These are phyloP conservation scores for Seminavis robusta DNA, from an alignment of 108 stramenopile species.

Conservation along the genomic window DNA sequence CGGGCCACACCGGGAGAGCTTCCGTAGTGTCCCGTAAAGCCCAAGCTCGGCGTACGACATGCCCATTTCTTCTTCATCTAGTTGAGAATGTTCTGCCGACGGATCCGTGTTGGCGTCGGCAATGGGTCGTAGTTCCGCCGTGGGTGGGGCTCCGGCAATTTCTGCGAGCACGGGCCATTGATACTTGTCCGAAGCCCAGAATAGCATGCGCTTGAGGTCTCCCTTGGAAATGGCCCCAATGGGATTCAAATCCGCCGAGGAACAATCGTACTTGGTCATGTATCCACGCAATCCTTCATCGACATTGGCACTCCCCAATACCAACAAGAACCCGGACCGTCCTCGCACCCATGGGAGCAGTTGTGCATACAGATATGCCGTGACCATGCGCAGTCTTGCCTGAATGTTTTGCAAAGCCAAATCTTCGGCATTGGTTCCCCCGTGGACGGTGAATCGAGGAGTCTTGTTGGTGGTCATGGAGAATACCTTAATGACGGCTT, in stretches of 20 bases:
- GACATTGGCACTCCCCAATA: slow-evolving; percentile 97
- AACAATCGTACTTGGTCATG: slow-evolving; percentile 99
- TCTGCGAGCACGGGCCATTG: slow-evolving; percentile 71
- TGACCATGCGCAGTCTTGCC: slow-evolving; percentile 96
- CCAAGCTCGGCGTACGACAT: slow-evolving; percentile 98
- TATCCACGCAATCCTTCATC: slow-evolving; percentile 98
- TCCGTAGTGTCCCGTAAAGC: slow-evolving; percentile 90
- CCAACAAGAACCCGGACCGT: slow-evolving; percentile 87
- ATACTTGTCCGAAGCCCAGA: slow-evolving; percentile 71
- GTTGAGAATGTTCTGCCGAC: slow-evolving; percentile 85
- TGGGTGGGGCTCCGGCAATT: slow-evolving; percentile 94
- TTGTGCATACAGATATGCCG: slow-evolving; percentile 95
- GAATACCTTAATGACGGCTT: slow-evolving; percentile 85
- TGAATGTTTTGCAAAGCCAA: slow-evolving; percentile 99
- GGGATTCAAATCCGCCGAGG: slow-evolving; percentile 96
- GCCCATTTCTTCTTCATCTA: slow-evolving; percentile 99
- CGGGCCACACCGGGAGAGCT: slow-evolving; percentile 90
- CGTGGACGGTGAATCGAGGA: slow-evolving; percentile 76
- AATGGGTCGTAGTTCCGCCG: slow-evolving; percentile 94
- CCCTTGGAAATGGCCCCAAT: slow-evolving; percentile 97
- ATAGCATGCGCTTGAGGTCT: slow-evolving; percentile 83
- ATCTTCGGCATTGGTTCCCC: slow-evolving; percentile 91
- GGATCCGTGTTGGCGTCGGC: slow-evolving; percentile 33
- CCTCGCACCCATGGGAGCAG: slow-evolving; percentile 95
- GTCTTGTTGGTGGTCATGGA: slow-evolving; percentile 65